A percentile compares a stretch with the other conserved stretches of the same genome.
Conservation (phyloP, 306 rosid genomes). For the Abrus precatorius region DNA sequence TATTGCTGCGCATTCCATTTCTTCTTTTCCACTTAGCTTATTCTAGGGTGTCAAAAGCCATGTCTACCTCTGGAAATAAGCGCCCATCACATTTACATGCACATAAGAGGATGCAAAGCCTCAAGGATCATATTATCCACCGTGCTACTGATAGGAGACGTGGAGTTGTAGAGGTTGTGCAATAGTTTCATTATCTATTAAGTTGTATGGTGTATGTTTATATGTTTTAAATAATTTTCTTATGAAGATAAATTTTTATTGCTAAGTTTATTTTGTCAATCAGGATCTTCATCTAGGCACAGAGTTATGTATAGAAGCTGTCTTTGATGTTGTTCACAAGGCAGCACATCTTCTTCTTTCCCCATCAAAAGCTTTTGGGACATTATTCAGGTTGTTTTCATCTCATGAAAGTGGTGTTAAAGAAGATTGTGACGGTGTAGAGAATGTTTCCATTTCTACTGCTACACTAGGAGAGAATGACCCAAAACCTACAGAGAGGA, state of each 20-base stretch:
- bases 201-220: slow-evolving; percentile 21
- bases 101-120: slow-evolving; percentile 60
- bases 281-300: slow-evolving; percentile 93
- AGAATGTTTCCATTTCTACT: slow-evolving; percentile 52
- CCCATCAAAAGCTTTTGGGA: slow-evolving; percentile 68
- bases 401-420: slow-evolving; percentile 44
- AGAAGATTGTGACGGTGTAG: slow-evolving; percentile 42
- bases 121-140: slow-evolving; percentile 81
- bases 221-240: neutral
- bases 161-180: slow-evolving; percentile 87
- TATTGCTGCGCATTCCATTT: slow-evolving; percentile 67
- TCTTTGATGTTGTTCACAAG: slow-evolving; percentile 77
- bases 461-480: slow-evolving; percentile 67
- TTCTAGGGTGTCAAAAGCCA: slow-evolving; percentile 43
- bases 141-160: slow-evolving; percentile 89
- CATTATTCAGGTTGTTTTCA: slow-evolving; percentile 54
- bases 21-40: slow-evolving; percentile 49
- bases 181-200: slow-evolving; percentile 1
- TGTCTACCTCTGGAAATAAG: slow-evolving; percentile 49
- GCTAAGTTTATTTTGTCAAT: slow-evolving; percentile 42
- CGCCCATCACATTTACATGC: slow-evolving; percentile 49
- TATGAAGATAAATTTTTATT: slow-evolving; percentile 17
- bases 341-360: slow-evolving; percentile 81
- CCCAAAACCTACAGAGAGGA: slow-evolving; percentile 60
- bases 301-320: slow-evolving; percentile 83